phyloP scores from a whole-genome alignment of 2,329 filamentous ascomycete species.

The Magnaporthiopsis poae region DNA sequence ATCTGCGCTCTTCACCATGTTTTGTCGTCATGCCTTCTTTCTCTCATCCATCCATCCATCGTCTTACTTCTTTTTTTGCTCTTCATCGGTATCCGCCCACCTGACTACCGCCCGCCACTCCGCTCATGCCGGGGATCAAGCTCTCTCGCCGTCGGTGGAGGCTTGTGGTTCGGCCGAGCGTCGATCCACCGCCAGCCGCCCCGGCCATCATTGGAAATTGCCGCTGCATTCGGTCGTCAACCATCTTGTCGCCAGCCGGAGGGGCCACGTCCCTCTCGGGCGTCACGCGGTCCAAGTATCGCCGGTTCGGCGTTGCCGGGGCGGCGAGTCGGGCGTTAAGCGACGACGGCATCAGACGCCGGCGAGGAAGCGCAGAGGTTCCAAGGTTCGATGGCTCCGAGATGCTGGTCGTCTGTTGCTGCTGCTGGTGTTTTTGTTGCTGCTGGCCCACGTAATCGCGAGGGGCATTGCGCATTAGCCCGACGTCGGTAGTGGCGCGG shows the following conservation, averaged over 20 bases:
- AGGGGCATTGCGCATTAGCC: slow-evolving; percentile 23
- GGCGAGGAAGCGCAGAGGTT: slow-evolving; percentile 41
- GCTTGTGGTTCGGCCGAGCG: slow-evolving; percentile 36
- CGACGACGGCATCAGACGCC: slow-evolving; percentile 41
- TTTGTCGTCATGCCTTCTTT: not conserved
- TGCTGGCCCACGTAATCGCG: slow-evolving; percentile 27
- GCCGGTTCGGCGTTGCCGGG: slow-evolving; percentile 29
- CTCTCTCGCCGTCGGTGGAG: slow-evolving; percentile 36
- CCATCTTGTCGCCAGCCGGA: slow-evolving; percentile 25
- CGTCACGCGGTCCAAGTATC: slow-evolving; percentile 38
- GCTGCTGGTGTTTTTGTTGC: not conserved
- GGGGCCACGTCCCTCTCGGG: slow-evolving; percentile 30
- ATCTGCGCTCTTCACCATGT: not conserved
- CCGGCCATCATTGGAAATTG: slow-evolving; percentile 29
- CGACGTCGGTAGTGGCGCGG: slow-evolving; percentile 47
- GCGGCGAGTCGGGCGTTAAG: slow-evolving; percentile 37
- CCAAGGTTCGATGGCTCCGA: slow-evolving; percentile 12
- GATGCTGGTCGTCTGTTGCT: not conserved
- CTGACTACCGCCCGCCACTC: slow-evolving; percentile 21
- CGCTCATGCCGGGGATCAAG: slow-evolving; percentile 26
- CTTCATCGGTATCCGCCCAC: slow-evolving; percentile 33
- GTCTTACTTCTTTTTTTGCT: not conserved
- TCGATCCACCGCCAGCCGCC: slow-evolving; percentile 23
- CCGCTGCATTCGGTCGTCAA: slow-evolving; percentile 33
- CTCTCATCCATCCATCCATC: not conserved